Conservation (phyloP, 176 grass and related monocot genomes). For the Canna indica region DNA sequence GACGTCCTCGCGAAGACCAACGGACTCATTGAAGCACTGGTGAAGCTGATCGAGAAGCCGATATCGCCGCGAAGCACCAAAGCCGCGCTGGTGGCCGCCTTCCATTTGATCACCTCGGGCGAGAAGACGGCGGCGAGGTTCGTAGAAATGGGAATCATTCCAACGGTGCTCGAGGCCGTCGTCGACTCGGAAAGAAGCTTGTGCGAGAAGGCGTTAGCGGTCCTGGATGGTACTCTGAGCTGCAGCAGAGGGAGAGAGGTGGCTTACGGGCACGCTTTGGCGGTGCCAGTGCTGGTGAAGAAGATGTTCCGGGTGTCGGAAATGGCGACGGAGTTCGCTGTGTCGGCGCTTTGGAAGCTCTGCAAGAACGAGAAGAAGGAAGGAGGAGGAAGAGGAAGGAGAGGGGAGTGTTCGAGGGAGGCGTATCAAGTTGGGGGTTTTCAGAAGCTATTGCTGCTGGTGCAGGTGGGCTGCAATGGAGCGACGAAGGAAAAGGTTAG, state of each 20-base stretch:
- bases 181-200: slow-evolving; percentile 62
- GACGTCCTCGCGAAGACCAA: slow-evolving; percentile 24
- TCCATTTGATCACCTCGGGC: slow-evolving; percentile 34
- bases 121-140: slow-evolving; percentile 25
- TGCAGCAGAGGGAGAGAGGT: slow-evolving; percentile 26
- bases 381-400: slow-evolving; percentile 3
- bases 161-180: slow-evolving; percentile 35
- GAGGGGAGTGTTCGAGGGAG: slow-evolving; percentile 32
- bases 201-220: slow-evolving; percentile 57
- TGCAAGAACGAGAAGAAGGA: slow-evolving; percentile 32
- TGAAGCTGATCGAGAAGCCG: slow-evolving; percentile 29
- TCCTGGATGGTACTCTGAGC: slow-evolving; percentile 39
- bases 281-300: slow-evolving; percentile 72
- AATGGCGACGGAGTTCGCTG: slow-evolving; percentile 85
- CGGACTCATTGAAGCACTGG: slow-evolving; percentile 31
- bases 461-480: slow-evolving; percentile 55
- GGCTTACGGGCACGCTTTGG: slow-evolving; percentile 38
- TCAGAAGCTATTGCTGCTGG: slow-evolving; percentile 65
- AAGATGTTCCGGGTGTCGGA: slow-evolving; percentile 87
- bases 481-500: slow-evolving; percentile 53
- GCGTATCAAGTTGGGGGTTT: slow-evolving; percentile 62
- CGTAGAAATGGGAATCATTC: slow-evolving; percentile 23
- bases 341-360: slow-evolving; percentile 82
- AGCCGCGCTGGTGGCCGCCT: slow-evolving; percentile 52
- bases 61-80: slow-evolving; percentile 55